A percentile compares a stretch with the other conserved stretches of the same genome.
These are phyloP conservation scores for Stygiomarasmius scandens DNA, from an alignment of 1,284 basidiomycete genomes.

Conservation along the genomic window DNA sequence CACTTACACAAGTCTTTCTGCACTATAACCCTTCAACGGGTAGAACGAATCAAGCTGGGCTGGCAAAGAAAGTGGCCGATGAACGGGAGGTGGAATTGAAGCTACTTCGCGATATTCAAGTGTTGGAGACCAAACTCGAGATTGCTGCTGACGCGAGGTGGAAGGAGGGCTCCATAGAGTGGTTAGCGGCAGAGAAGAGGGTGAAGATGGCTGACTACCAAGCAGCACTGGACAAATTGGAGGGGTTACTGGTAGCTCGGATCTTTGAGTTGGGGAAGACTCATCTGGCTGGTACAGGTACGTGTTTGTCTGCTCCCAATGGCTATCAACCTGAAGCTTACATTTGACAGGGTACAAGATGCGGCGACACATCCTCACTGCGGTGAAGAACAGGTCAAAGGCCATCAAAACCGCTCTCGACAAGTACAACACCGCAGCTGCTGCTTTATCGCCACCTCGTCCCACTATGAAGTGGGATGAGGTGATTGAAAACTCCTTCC, in stretches of 20 bases:
- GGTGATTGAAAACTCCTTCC: constrained; percentile 21
- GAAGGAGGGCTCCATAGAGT: constrained; percentile 19
- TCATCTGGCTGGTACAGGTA: constrained; percentile 5
- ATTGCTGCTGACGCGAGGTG: constrained; percentile 21
- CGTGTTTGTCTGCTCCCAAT: background rate
- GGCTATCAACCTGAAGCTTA: background rate
- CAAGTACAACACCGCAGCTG: constrained; percentile 15
- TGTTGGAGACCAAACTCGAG: constrained; percentile 23
- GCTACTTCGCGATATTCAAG: constrained; percentile 20
- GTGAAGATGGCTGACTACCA: constrained; percentile 12
- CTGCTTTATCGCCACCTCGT: constrained; percentile 1
- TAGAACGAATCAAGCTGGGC: no score
- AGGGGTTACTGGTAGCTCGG: constrained; percentile 10
- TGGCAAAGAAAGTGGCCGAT: constrained; percentile 7
- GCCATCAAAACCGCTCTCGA: constrained; percentile 14
- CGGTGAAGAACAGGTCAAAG: constrained; percentile 13
- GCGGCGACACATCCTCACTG: constrained; percentile 17
- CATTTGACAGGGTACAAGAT: constrained; percentile 18
- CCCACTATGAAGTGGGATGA: constrained; percentile 19
- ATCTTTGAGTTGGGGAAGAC: constrained; percentile 1
- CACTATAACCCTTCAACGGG: no score
- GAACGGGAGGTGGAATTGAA: constrained; percentile 20
- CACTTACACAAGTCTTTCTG: no score
- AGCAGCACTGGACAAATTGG: constrained; percentile 19
- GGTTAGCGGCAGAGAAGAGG: constrained; percentile 20